phyloP scores from a whole-genome alignment of 768 basidiomycete genomes.

The Glaciozyma antarctica region DNA sequence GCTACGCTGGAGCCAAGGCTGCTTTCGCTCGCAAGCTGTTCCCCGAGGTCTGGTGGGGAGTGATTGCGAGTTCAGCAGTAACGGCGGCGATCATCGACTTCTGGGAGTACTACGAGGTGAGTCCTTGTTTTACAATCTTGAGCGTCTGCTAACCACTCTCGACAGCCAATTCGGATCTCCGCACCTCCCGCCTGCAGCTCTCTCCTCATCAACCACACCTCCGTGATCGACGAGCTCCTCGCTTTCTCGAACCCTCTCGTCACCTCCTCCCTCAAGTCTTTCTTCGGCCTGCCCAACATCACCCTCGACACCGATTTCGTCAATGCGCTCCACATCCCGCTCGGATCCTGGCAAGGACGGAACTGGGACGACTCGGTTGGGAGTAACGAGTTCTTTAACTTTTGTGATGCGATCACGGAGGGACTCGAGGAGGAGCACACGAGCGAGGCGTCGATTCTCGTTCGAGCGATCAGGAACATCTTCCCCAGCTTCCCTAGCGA shows the following conservation, averaged over 20 bases:
- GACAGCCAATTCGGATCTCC: slow-evolving; percentile 29
- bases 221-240: slow-evolving; percentile 56
- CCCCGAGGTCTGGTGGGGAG: slow-evolving; percentile 77
- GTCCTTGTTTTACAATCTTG: slow-evolving; percentile 51
- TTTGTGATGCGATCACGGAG: slow-evolving; percentile 38
- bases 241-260: slow-evolving; percentile 42
- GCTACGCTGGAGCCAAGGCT: slow-evolving; percentile 63
- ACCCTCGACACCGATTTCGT: slow-evolving; percentile 69
- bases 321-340: slow-evolving; percentile 57
- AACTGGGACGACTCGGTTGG: slow-evolving; percentile 73
- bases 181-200: slow-evolving; percentile 15
- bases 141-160: slow-evolving; percentile 28
- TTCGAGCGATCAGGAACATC: slow-evolving; percentile 8
- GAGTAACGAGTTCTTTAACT: slow-evolving; percentile 56
- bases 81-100: slow-evolving; percentile 72
- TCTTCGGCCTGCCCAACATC: slow-evolving; percentile 65
- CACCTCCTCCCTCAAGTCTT: slow-evolving; percentile 52
- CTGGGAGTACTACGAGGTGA: slow-evolving; percentile 75
- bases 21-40: slow-evolving; percentile 84
- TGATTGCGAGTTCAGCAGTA: slow-evolving; percentile 82
- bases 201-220: slow-evolving; percentile 38
- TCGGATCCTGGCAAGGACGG: slow-evolving; percentile 69
- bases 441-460: slow-evolving; percentile 19
- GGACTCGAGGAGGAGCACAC: neutral
- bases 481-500: slow-evolving; percentile 32